Base-by-base conservation (phyloP, 73 alveolate species). In the Paramecium bursaria region DNA sequence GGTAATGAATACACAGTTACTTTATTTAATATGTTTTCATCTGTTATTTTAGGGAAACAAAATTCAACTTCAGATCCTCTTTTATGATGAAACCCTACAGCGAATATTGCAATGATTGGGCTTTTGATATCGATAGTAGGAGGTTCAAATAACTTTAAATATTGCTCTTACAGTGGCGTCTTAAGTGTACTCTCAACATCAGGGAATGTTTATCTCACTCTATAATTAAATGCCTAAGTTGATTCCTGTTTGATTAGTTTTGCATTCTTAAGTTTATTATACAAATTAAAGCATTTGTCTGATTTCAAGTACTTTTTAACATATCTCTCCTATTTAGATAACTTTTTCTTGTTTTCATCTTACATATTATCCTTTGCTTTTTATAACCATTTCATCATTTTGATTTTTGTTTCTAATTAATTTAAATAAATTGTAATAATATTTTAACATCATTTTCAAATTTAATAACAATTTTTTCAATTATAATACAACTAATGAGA, bases 1-100 rank as follows among this genome's bases (percentile, higher is more conserved):
- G 89, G 89, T 31, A 79, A 53, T 11, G 85, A 67, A 79, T 61
- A 79, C 27, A 31, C 19, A 0, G 89, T 61, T 9, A 79, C 53
- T 25, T 46, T 53, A n/a, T 79, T 73, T 9, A 79, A 30, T 6
- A 79, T 79, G 46, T 52, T 42, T 4, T 67, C 85, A 10, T 9
- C 17, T 23, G 35, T 19, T 19, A 61, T 39, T 35, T 79, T 67
- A 33, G 89, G 89, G 42, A 53, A 73, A 50, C 48, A 39, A 23
- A 48, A 79, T 25, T 79, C 89, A 3, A 79, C 73, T 17, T 53
- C 74, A 22, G 89, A 79, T 2, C 89, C 89, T 55, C 76, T 79
- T 55, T 79, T 79, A 46, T 79, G 89, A 54, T 79, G 89, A 53
- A 79, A 79, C 11, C 89, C 89, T 21, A 79, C 89, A 5, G 76